Base-by-base conservation (phyloP, 2,329 filamentous ascomycete genomes). In the Thielaviopsis musarum region DNA sequence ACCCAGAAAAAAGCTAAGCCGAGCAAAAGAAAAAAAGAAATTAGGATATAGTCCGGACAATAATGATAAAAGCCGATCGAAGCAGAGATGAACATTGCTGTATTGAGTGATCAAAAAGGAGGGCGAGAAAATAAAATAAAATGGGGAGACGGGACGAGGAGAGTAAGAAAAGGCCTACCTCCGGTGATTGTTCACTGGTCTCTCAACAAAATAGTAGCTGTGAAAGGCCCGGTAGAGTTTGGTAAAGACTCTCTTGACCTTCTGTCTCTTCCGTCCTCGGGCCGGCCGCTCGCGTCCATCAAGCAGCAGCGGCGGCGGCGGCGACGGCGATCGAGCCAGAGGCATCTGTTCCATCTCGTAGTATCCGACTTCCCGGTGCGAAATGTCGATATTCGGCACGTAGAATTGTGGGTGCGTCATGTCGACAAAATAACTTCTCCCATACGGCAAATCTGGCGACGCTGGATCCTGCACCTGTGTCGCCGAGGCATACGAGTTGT, bases 101-200 rank as follows among this genome's bases (percentile, higher is more conserved):
- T 52, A 6, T 61, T 52, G 59, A 48, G 34, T 41, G 54, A 52
- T 28, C 24, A 21, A 12, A 52, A 30, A 34, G 52, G 41, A 48
- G 58, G 24, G n/a, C 61, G 19, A 5, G 38, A 65, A 61, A 58
- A 59, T 41, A 57, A 64, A 61, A 38, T 52, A 51, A 48, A 48
- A 1, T 5, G 54, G 62, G 60, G 68, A 58, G 24, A 26, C 6
- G 64, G 67, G 57, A 57, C 64, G 64, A 63, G 56, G 64, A 66
- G 62, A 66, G 64, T 66, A 64, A 69, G 61, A 63, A 67, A 62
- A 66, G 17, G 45, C 45, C 45, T 49, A 49, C 45, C 45, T 17
- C 45, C 17, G 45, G 19, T 12, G 30, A 34, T 21, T 19, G 9
- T 49, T 10, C n/a, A 10, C n/a, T 5, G 17, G 45, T 3, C 4